Base-by-base conservation (phyloP, 305 asterid genomes). In the Coffea humblotiana region DNA sequence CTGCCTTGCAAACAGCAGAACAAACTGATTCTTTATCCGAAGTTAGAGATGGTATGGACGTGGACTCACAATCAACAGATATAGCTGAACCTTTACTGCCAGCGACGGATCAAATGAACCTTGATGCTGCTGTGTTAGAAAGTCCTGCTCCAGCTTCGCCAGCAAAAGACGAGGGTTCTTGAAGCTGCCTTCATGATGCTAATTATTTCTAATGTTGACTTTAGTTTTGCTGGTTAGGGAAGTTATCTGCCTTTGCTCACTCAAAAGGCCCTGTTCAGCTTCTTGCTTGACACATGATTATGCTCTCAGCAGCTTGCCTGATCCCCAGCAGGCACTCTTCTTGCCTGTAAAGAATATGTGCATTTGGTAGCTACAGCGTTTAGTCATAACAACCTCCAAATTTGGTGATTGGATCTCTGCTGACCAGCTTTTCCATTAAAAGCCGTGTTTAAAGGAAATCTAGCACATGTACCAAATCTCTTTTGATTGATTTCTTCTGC, bases 61-160 rank as follows among this genome's bases (percentile, higher is more conserved):
- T 78, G 32, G 63, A 54, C 77, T 72, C 45, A 60, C 83, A 73
- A 65, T 85, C 77, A 66, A 72, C 85, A 60, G 83, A 78, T 79
- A 85, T 73, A 77, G 75, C 64, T 75, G 85, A 79, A 68, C 83
- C 83, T 19, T n/a, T n/a, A 23, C 79, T 80, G 12, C 74, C 85
- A 66, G 58, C 80, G 32, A 49, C 88, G 32, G 90, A 88, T 54
- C 87, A 81, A 80, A 91, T 89, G 91, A 77, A 84, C 78, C 76
- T 91, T 80, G 96, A 88, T 63, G 85, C 80, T 15, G 87, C 88
- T 56, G 85, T 80, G 76, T 72, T 87, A 23, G 90, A 84, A 78
- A 84, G 81, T 72, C 19, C 60, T 58, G 79, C 81, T 25, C 80
- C 85, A 14, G 83, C 52, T 48, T 71, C 86, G 27, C 35, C 83